A percentile compares a stretch with the other conserved stretches of the same genome.
Evolutionary conservation across 164 flowering plant species (phyloP).

Genomic region (Annona cherimola): DNA sequence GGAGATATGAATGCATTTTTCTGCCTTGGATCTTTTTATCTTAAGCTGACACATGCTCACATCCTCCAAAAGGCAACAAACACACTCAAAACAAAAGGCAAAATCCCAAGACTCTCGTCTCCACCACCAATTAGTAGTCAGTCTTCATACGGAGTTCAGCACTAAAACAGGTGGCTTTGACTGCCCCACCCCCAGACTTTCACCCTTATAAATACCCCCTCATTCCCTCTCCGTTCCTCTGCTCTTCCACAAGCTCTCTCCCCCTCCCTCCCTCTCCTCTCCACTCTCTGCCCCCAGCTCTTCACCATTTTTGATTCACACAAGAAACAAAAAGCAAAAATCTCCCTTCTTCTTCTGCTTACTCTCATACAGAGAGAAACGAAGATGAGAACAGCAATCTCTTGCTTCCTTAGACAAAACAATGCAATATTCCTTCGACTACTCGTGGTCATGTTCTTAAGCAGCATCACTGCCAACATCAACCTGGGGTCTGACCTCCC

Average conservation of each 20-base stretch:
- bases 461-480: conserved; percentile 27
- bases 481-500: conserved; percentile 39
- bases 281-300: conserved; percentile 4
- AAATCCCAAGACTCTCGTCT: conserved; percentile 4
- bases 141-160: conserved; percentile 38
- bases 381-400: conserved; percentile 30
- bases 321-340: conserved; percentile 15
- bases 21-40: conserved; percentile 7
- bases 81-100: neutral
- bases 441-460: conserved; percentile 36
- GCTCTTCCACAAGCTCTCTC: conserved; percentile 26
- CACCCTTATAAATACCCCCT: conserved; percentile 49
- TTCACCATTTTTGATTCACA: conserved; percentile 15
- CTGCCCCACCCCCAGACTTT: conserved; percentile 32
- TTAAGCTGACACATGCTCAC: conserved; percentile 15
- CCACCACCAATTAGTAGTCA: conserved; percentile 21
- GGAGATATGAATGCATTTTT: conserved; percentile 10
- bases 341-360: conserved; percentile 10
- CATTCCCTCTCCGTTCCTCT: conserved; percentile 26
- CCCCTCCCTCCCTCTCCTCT: conserved; percentile 15
- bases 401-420: conserved; percentile 23
- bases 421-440: conserved; percentile 21
- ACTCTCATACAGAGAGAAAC: conserved; percentile 4
- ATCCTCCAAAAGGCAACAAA: conserved; percentile 7
- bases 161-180: conserved; percentile 27